Percentiles rank a stretch among this genome's conserved stretches.
Evolutionary conservation across 1,139 yeast genomes (phyloP).

Genomic region (Yamadazyma trypodendri): DNA sequence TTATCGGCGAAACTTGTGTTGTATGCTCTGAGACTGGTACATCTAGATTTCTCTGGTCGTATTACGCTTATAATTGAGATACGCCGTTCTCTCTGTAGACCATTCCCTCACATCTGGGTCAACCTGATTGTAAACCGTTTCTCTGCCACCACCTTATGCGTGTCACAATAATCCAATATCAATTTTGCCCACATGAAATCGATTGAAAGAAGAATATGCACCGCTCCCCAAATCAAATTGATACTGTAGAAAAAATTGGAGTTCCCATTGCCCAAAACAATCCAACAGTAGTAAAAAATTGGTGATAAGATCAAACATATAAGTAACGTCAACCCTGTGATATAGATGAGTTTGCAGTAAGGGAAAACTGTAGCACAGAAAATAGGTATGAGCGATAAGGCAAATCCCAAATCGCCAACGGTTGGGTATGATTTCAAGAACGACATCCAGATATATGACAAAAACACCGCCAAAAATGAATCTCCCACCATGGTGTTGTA

Average conservation of each 20-base stretch:
- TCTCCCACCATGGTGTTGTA: slow-evolving; percentile 27
- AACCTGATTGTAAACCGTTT: slow-evolving; percentile 27
- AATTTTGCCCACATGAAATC: slow-evolving; percentile 85
- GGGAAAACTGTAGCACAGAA: slow-evolving; percentile 44
- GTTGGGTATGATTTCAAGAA: slow-evolving; percentile 87
- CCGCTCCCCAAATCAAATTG: slow-evolving; percentile 75
- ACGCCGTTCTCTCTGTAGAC: too few species aligned
- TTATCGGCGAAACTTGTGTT: too few species aligned
- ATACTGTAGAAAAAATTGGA: slow-evolving; percentile 95
- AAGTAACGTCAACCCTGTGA: slow-evolving; percentile 39
- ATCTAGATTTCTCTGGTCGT: too few species aligned
- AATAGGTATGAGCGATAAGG: slow-evolving; percentile 58
- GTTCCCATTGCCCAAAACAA: slow-evolving; percentile 90
- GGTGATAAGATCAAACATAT: slow-evolving; percentile 62
- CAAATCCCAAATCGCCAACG: slow-evolving; percentile 78
- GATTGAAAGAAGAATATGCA: slow-evolving; percentile 64
- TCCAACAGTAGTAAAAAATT: slow-evolving; percentile 92
- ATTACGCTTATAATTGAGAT: too few species aligned
- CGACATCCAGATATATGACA: slow-evolving; percentile 64
- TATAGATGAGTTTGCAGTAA: slow-evolving; percentile 32
- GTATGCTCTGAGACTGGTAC: too few species aligned
- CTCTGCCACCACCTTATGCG: slow-evolving; percentile 22
- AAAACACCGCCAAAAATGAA: slow-evolving; percentile 65
- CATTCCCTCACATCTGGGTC: slow-evolving; percentile 44
- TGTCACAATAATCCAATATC: slow-evolving; percentile 66